phyloP scores from a whole-genome alignment of 352 stramenopile genomes.

The Pythium sp. region DNA sequence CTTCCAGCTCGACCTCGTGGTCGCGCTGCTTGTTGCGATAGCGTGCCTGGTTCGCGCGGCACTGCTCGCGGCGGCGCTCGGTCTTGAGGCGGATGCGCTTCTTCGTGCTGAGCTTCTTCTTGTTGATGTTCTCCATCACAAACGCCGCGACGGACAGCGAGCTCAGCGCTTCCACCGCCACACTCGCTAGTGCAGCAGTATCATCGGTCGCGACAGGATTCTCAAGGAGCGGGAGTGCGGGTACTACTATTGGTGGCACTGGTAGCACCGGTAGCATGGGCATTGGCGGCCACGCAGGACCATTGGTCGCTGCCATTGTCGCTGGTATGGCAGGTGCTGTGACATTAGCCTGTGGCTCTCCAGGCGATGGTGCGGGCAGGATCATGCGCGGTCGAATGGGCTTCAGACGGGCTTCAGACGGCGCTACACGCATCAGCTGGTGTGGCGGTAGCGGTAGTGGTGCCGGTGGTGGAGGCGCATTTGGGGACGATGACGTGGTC shows the following conservation, averaged over 20 bases:
- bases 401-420: background rate
- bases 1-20: slow-evolving; percentile 19
- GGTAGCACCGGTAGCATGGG: background rate
- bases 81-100: slow-evolving; percentile 30
- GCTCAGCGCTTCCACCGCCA: background rate
- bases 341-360: background rate
- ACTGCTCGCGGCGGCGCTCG: slow-evolving; percentile 27
- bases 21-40: slow-evolving; percentile 29
- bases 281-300: background rate
- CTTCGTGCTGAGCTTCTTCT: background rate
- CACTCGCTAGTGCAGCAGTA: background rate
- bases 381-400: background rate
- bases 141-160: slow-evolving; percentile 1
- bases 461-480: background rate
- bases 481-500: background rate
- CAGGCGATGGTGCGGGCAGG: background rate
- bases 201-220: background rate
- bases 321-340: background rate
- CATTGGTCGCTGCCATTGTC: background rate
- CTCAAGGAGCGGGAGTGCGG: background rate
- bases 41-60: slow-evolving; percentile 29
- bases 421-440: background rate
- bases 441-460: background rate
- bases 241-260: background rate
- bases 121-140: background rate